phyloP scores from a whole-genome alignment of 2,329 filamentous ascomycete genomes.

The Pseudogymnoascus destructans region DNA sequence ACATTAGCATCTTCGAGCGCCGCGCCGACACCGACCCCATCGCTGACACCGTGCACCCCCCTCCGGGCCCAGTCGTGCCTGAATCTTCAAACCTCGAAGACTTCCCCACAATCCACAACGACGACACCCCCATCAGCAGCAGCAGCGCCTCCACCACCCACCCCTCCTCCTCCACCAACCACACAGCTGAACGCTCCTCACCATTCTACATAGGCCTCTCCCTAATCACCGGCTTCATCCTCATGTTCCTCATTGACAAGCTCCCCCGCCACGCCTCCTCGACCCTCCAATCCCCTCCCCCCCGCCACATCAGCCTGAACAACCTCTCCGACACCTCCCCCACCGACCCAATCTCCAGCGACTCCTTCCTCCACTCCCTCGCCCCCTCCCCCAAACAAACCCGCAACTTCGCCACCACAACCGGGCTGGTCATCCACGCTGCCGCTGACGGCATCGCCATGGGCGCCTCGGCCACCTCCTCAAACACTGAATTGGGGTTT shows the following conservation, averaged over 20 bases:
- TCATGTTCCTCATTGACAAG: slow-evolving; percentile 94
- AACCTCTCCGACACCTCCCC: slow-evolving; percentile 45
- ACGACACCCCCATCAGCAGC: neutral
- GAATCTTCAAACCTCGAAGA: neutral
- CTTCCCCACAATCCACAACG: neutral
- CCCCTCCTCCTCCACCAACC: slow-evolving; percentile 22
- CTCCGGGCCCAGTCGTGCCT: neutral
- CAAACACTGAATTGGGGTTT: slow-evolving; percentile 64
- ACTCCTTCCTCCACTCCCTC: slow-evolving; percentile 46
- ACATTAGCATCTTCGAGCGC: neutral
- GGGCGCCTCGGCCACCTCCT: slow-evolving; percentile 70
- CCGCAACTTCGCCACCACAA: slow-evolving; percentile 67
- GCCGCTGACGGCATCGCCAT: slow-evolving; percentile 92
- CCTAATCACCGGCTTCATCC: slow-evolving; percentile 74
- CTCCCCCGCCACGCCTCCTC: slow-evolving; percentile 61
- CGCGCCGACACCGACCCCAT: neutral
- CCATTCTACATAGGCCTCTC: slow-evolving; percentile 78
- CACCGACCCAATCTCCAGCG: slow-evolving; percentile 22
- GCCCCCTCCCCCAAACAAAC: slow-evolving; percentile 44
- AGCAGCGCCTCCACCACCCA: neutral
- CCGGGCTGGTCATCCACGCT: slow-evolving; percentile 90
- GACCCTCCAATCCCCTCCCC: slow-evolving; percentile 47
- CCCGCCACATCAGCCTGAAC: slow-evolving; percentile 78
- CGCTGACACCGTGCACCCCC: neutral
- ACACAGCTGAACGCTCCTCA: slow-evolving; percentile 39